A percentile compares a stretch with the other conserved stretches of the same genome.
Evolutionary conservation across 2,329 filamentous ascomycete species (phyloP).

Genomic region (Periconia sp.): DNA sequence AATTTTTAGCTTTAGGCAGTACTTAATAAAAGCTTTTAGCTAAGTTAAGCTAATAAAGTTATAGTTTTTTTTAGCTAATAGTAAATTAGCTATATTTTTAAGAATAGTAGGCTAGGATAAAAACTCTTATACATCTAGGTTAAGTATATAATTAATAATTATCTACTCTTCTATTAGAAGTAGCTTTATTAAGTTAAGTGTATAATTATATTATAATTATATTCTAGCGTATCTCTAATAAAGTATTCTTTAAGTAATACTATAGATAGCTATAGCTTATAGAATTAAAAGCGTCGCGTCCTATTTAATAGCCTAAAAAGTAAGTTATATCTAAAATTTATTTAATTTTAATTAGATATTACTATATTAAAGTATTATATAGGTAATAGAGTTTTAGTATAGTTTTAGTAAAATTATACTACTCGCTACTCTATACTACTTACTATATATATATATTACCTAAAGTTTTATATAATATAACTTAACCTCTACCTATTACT

Average conservation of each 20-base stretch:
- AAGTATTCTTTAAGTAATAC: not conserved
- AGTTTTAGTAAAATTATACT: too few relatives aligned
- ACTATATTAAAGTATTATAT: not conserved
- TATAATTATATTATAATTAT: too few relatives aligned
- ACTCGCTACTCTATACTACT: too few relatives aligned
- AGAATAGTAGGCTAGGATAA: conserved; percentile 2
- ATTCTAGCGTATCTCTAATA: not conserved
- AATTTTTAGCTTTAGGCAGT: not conserved
- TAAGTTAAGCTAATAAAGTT: conserved; percentile 9
- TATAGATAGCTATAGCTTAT: not conserved
- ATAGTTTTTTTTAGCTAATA: conserved; percentile 7
- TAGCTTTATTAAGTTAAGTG: too few relatives aligned
- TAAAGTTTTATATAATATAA: too few relatives aligned
- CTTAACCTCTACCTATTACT: too few relatives aligned
- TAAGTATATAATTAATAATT: conserved; percentile 9
- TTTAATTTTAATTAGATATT: not conserved
- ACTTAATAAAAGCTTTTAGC: conserved; percentile 4
- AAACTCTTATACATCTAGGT: conserved; percentile 9
- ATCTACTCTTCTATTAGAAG: not conserved
- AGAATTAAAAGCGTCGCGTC: not conserved
- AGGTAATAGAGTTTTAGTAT: too few relatives aligned
- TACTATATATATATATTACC: too few relatives aligned
- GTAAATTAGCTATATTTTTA: too few relatives aligned
- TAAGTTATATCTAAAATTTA: not conserved
- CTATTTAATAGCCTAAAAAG: not conserved